Percentiles rank a stretch among this genome's conserved stretches.
Conservation (phyloP, 2,329 filamentous ascomycete genomes). For the Colletotrichum cereale region DNA sequence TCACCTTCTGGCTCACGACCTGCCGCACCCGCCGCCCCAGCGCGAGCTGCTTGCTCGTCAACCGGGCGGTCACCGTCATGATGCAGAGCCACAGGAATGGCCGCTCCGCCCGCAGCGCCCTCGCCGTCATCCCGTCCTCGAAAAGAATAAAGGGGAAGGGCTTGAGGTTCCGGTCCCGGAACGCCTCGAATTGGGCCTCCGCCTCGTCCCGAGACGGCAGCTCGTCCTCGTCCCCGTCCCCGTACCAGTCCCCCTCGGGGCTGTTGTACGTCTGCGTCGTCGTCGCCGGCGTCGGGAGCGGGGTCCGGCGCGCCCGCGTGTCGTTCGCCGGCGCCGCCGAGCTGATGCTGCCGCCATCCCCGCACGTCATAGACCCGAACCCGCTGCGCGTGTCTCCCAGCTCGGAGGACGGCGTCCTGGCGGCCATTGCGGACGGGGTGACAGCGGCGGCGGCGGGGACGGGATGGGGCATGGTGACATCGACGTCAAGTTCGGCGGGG, state of each 20-base stretch:
- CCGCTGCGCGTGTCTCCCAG: not conserved
- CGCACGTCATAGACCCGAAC: not conserved
- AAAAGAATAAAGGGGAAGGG: slow-evolving; percentile 48
- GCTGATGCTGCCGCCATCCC: not conserved
- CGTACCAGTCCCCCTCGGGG: slow-evolving; percentile 15
- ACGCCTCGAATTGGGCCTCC: slow-evolving; percentile 38
- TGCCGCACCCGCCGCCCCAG: slow-evolving; percentile 44
- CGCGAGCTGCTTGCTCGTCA: slow-evolving; percentile 43
- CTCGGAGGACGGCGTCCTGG: slow-evolving; percentile 4
- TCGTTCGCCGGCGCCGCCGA: not conserved
- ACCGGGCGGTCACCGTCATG: slow-evolving; percentile 48
- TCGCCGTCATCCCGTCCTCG: slow-evolving; percentile 37
- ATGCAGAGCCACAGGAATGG: slow-evolving; percentile 56
- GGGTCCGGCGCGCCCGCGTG: not conserved
- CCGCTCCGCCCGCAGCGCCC: slow-evolving; percentile 47
- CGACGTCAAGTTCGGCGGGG: slow-evolving; percentile 1
- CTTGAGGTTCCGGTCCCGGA: slow-evolving; percentile 45
- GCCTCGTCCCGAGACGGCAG: slow-evolving; percentile 35
- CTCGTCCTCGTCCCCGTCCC: slow-evolving; percentile 21
- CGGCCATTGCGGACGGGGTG: not conserved
- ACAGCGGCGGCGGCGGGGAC: not conserved
- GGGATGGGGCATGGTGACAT: not conserved
- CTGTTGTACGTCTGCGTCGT: slow-evolving; percentile 33
- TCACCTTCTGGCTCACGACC: slow-evolving; percentile 44
- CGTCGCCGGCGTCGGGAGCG: slow-evolving; percentile 33